Evolutionary conservation across 768 basidiomycete genomes (phyloP).

Genomic region (Amylocystis lapponica): DNA sequence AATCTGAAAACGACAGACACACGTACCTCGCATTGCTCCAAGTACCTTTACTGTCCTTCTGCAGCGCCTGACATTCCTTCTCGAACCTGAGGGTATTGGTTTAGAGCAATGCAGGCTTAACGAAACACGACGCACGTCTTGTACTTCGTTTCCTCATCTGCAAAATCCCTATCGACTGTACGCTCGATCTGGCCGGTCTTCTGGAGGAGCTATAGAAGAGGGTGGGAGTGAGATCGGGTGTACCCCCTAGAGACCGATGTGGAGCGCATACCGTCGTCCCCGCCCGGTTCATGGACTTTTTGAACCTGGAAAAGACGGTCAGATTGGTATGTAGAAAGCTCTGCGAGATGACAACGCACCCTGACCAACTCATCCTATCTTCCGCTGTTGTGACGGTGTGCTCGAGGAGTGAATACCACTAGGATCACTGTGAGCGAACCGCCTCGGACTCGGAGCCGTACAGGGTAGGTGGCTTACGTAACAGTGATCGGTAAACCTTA

Average conservation of each 20-base stretch:
- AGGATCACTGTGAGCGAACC: no score
- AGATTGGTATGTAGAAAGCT: not conserved
- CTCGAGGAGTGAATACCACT: no score
- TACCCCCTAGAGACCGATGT: conserved; percentile 7
- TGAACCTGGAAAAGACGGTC: conserved; percentile 54
- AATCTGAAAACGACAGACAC: no score
- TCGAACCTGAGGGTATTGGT: conserved; percentile 59
- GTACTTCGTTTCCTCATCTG: conserved; percentile 88
- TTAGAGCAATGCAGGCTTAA: not conserved
- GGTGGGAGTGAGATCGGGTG: conserved; percentile 4
- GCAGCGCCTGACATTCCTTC: conserved; percentile 90
- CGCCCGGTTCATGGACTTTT: conserved; percentile 88
- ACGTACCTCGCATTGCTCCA: conserved; percentile 90
- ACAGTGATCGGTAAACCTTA: no score
- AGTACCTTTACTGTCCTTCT: conserved; percentile 94
- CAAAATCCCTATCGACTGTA: conserved; percentile 90
- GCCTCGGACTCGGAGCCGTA: no score
- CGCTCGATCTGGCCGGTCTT: conserved; percentile 98
- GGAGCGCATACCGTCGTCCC: conserved; percentile 69
- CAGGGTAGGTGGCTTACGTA: no score
- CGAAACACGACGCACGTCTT: conserved; percentile 55
- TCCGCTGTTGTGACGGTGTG: no score
- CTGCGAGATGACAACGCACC: not conserved
- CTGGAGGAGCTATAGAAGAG: conserved; percentile 67
- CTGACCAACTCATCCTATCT: conserved; percentile 7